A percentile compares a stretch with the other conserved stretches of the same genome.
Conservation (phyloP, 768 basidiomycete species). For the Lactarius indigo region DNA sequence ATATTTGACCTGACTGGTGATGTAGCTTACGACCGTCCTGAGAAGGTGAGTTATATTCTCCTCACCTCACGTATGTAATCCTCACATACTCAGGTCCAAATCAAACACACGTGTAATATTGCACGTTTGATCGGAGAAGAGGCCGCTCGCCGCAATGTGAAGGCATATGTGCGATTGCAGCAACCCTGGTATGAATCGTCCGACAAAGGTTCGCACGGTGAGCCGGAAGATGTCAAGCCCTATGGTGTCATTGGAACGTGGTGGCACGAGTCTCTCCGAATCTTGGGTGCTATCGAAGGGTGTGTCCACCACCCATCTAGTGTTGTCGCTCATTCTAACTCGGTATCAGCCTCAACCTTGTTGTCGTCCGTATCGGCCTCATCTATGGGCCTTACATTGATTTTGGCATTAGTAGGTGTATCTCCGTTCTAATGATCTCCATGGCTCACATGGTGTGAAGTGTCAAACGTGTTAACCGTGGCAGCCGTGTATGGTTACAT, state of each 20-base stretch:
- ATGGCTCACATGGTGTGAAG: constrained; percentile 35
- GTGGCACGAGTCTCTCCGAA: constrained; percentile 86
- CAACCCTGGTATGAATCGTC: constrained; percentile 76
- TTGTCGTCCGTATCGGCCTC: constrained; percentile 70
- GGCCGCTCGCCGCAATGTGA: constrained; percentile 74
- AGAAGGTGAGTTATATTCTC: constrained; percentile 50
- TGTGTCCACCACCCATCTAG: constrained; percentile 34
- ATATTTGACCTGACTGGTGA: constrained; percentile 88
- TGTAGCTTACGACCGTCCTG: constrained; percentile 67
- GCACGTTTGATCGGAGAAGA: constrained; percentile 68
- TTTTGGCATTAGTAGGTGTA: constrained; percentile 42
- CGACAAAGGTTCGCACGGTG: constrained; percentile 60
- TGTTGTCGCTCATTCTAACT: not conserved
- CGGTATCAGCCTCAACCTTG: constrained; percentile 64
- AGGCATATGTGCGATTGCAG: constrained; percentile 73
- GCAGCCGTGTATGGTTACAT: constrained; percentile 78
- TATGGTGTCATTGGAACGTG: constrained; percentile 67
- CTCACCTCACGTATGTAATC: not conserved
- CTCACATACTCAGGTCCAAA: constrained; percentile 55
- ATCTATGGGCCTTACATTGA: constrained; percentile 80
- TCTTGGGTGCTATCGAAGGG: constrained; percentile 71
- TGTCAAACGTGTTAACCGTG: constrained; percentile 67
- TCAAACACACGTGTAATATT: constrained; percentile 68
- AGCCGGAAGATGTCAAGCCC: constrained; percentile 75
- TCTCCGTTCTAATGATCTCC: not conserved